Evolutionary conservation across 306 rosid genomes (phyloP), one percentile per base, ranked within the genome.

Genomic region (Begonia loranthoides): DNA sequence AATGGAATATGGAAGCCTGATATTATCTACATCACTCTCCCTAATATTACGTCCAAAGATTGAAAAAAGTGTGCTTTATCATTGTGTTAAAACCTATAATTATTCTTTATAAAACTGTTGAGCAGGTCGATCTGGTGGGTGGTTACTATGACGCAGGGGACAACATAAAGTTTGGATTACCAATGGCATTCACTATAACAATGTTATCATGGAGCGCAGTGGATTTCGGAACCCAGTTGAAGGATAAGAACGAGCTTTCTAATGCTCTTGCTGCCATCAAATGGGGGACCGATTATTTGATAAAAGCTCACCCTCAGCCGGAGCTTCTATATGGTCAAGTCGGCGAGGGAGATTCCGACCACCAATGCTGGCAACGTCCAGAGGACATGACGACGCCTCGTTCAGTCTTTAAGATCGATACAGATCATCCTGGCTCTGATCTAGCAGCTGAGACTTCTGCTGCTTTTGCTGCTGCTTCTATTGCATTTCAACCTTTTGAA

Each of bases 101-200:
- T 22, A 22, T 22, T 22, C 28, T 22, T 22, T 22, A 22, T 22
- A 22, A 22, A 22, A 22, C 28, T 22, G 28, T 2, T 22, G 0
- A 0, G 6, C 21, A 81, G 76, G 39, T 74, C 15, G 60, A 79
- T 46, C 76, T 85, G 1, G 55, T 21, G 13, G 95, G 95, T 12
- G 95, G 95, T 15, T 81, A 85, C 50, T 80, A 84, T 9, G 94
- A 84, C 10, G 78, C 89, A 0, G 94, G 87, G 19, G 89, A 84
- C 77, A 78, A 81, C 41, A 47, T 76, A 5, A 84, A 84, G 51
- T 66, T 76, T 7, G 87, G 85, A 19, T 73, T 84, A 43, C 84
- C 94, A 13, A 50, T 84, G 70, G 90, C 87, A 15, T 84, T 71
- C 55, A 65, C 87, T 0, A 56, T 81, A 55, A 78, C 95, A 0